Evolutionary conservation across 352 stramenopile species (phyloP), one percentile per base, ranked within the genome.

Genomic region (Aphanomyces invadans): DNA sequence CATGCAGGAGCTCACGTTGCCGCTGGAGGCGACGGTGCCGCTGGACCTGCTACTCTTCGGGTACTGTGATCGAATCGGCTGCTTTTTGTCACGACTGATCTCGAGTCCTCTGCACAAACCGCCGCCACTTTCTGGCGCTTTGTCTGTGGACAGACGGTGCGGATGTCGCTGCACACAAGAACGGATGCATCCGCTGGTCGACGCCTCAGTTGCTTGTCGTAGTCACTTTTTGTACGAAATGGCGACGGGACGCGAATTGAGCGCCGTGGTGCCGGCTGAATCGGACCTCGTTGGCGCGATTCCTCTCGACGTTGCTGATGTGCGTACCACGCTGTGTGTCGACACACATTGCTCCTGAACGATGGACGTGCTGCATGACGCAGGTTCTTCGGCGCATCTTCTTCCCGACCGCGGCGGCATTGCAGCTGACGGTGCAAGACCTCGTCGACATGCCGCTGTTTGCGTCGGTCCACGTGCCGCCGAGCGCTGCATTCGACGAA

Each of bases 171-270:
- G n/a, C n/a, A n/a, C n/a, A n/a, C n/a, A n/a, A n/a, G n/a, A n/a
- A n/a, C n/a, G n/a, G n/a, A n/a, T n/a, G n/a, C n/a, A n/a, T n/a
- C n/a, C n/a, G n/a, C n/a, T n/a, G n/a, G n/a, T n/a, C n/a, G n/a
- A n/a, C n/a, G n/a, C n/a, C n/a, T n/a, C n/a, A n/a, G n/a, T n/a
- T n/a, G n/a, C 15, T 42, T 42, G 36, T 42, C 15, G 36, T 42
- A 42, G 83, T 4, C 81, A 88, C 10, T 71, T 89, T 33, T 53
- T 91, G 57, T 91, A 89, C 51, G 83, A 91, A 56, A 91, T 91
- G 83, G 80, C 79, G 0, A 88, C 79, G 3, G 83, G 83, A 0
- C 69, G 75, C 72, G 81, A 88, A 65, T 70, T 91, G 1, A 29
- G 71, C 17, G 71, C 71, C 21, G 59, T 78, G 1, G 64, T 73